These are phyloP conservation scores for Solanum okadae DNA, from an alignment of 257 asterid genomes.

Conservation along the genomic window DNA sequence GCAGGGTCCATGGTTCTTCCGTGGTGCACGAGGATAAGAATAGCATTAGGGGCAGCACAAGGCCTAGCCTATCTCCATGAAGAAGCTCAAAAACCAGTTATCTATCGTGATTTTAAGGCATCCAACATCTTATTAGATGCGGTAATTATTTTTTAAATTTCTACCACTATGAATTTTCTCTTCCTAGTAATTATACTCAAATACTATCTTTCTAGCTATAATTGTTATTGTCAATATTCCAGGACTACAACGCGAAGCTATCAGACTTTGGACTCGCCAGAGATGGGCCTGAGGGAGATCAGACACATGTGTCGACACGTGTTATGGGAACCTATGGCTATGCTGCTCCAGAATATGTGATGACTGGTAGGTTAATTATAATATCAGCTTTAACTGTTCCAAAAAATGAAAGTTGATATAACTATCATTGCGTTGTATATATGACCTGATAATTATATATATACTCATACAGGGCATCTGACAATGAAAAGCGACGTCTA, in stretches of 20 bases:
- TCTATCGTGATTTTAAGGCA: constrained; percentile 64
- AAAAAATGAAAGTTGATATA: not conserved
- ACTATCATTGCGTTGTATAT: not conserved
- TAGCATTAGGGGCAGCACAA: constrained; percentile 67
- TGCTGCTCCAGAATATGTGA: constrained; percentile 79
- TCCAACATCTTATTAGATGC: constrained; percentile 60
- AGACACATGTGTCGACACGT: constrained; percentile 77
- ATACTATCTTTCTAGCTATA: not conserved
- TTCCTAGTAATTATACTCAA: not conserved
- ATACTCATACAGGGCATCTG: constrained; percentile 46
- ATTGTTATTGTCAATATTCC: constrained; percentile 3
- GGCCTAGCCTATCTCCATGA: constrained; percentile 85
- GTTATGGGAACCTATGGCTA: constrained; percentile 89
- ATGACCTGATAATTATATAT: not conserved
- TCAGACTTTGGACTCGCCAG: constrained; percentile 89
- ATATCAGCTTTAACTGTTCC: not conserved
- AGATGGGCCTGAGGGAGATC: constrained; percentile 77
- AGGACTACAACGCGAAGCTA: constrained; percentile 82
- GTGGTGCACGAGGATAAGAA: constrained; percentile 66
- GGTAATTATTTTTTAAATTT: constrained; percentile 28
- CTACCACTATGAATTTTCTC: too few species aligned
- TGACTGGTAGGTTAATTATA: constrained; percentile 38
- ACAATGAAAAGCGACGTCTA: constrained; percentile 81
- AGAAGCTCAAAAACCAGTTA: constrained; percentile 72
- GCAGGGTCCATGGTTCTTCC: constrained; percentile 68